phyloP scores from a whole-genome alignment of 345 rosid species.

The sweet orange (Citrus sinensis) region DVS_A1.0 CM039162.1:27035501-27036000 shows the following conservation, averaged over 20 bases:
- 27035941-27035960: slow-evolving; percentile 96
- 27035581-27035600: background rate
- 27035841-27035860: slow-evolving; percentile 94
- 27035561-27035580: background rate
- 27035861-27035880: slow-evolving; percentile 88
- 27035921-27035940: slow-evolving; percentile 98
- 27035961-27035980: slow-evolving; percentile 87
- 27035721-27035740: slow-evolving; percentile 96
- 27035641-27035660: slow-evolving; percentile 39
- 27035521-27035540: background rate
- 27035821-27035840: slow-evolving; percentile 97
- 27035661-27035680: slow-evolving; percentile 97
- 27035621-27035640: slow-evolving; percentile 9
- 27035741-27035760: background rate
- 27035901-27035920: slow-evolving; percentile 98
- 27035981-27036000: slow-evolving; percentile 51
- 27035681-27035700: slow-evolving; percentile 93
- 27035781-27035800: slow-evolving; percentile 12
- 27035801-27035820: slow-evolving; percentile 41
- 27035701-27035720: slow-evolving; percentile 84
- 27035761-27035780: background rate
- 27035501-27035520: background rate
- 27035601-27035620: background rate
- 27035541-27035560: background rate
- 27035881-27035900: slow-evolving; percentile 99